Base-by-base conservation (phyloP, 1,284 basidiomycete species). In the Cryptococcus amylolentus region DNA sequence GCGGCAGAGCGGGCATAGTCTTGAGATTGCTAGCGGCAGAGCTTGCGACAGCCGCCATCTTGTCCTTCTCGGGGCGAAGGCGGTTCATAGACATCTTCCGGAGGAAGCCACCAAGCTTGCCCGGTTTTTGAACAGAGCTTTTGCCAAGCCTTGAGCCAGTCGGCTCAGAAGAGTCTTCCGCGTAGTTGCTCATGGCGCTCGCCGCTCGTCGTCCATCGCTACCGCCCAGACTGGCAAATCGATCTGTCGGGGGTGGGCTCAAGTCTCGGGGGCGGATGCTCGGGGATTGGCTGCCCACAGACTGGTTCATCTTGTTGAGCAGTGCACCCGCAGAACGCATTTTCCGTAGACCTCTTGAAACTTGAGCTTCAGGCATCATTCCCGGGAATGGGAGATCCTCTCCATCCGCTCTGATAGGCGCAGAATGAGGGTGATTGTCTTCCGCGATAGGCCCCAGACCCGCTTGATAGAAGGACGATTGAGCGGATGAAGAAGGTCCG, bases 31-130 rank as follows among this genome's bases (percentile, higher is more conserved):
- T 65, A 13, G 67, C 64, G 7, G 71, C 72, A 14, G 69, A 70
- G 8, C 66, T 65, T 2, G 60, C 53, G 2, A 75, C 50, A 28
- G 63, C 57, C 8, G 63, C 59, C 9, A 43, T 40, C 38, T 60
- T 61, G 27, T 57, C 63, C 58, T 66, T 64, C 3, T 70, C 67
- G 12, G 62, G 49, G 47, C 61, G 62, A 35, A 79, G 86, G 75
- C 88, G 88, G 23, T 89, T 87, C 88, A 93, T 92, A 10, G 90
- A 93, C 88, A 96, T 93, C 79, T 96, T 96, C 78, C 92, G 91
- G 59, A 96, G 80, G 79, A 96, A 94, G 3, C 92, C 90, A 8
- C 31, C 45, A 90, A 91, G 94, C 57, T 88, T 85, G 55, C 84
- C 84, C 45, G 78, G 78, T 72, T 86, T 86, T 10, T 45, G 59